Evolutionary conservation across 2,329 filamentous ascomycete genomes (phyloP).

Genomic region (Endoconidiophora laricicola): DNA sequence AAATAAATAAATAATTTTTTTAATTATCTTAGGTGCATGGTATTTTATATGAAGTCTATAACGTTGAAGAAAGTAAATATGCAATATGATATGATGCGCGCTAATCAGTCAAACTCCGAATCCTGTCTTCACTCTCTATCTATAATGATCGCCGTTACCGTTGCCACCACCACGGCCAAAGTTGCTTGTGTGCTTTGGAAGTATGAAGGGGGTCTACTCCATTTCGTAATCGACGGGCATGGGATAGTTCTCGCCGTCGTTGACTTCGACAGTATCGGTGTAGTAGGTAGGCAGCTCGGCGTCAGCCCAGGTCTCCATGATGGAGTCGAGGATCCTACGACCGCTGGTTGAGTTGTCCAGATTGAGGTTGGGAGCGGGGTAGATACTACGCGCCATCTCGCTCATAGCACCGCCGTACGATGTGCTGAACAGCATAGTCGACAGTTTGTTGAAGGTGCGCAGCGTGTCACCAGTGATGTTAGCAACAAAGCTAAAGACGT

Average conservation of each 20-base stretch:
- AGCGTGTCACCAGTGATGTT: conserved; percentile 40
- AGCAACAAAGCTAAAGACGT: conserved; percentile 47
- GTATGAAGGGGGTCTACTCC: no score
- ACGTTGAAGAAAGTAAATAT: no score
- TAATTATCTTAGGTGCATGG: no score
- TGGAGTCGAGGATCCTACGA: conserved; percentile 22
- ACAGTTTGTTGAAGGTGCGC: conserved; percentile 24
- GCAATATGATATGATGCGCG: no score
- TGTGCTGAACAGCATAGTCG: conserved; percentile 32
- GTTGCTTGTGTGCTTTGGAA: no score
- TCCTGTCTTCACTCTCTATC: no score
- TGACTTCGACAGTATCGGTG: conserved; percentile 22
- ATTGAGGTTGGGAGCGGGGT: conserved; percentile 26
- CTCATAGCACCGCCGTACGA: conserved; percentile 37
- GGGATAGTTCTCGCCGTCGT: conserved; percentile 28
- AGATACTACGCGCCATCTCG: conserved; percentile 20
- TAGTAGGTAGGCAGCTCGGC: conserved; percentile 27
- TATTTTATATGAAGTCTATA: no score
- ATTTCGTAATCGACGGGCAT: conserved; percentile 1
- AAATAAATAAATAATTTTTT: no score
- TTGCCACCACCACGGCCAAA: no score
- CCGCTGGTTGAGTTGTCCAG: conserved; percentile 20
- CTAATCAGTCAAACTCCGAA: no score
- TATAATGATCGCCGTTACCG: no score
- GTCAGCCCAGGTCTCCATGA: conserved; percentile 24